Evolutionary conservation across 495 filamentous ascomycete genomes (phyloP), one percentile per base, ranked within the genome.

Genomic region (Xylaria flabelliformis): DNA sequence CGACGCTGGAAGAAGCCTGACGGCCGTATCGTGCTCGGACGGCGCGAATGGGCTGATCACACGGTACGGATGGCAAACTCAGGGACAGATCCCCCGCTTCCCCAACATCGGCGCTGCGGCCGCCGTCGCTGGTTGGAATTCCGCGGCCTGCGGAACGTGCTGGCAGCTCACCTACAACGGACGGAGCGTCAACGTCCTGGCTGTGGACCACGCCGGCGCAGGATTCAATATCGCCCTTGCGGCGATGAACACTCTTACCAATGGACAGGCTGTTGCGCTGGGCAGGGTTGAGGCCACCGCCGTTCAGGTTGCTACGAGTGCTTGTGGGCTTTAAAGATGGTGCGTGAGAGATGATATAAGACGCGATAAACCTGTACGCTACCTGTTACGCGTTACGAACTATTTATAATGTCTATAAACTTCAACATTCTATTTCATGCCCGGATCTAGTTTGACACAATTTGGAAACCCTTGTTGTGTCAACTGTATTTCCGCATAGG

Each of bases 211-310:
- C 66, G 84, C 88, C 12, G 82, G 73, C 0, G 24, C 70, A 26
- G 91, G 90, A 3, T 89, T 92, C 83, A 91, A 92, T 79, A 85
- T 95, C 64, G 90, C 85, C 4, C 78, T 90, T 61, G 71, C 75
- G 39, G 92, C 91, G 29, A 86, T 95, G 89, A 85, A 94, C 79
- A 74, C 78, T 1, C 82, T 95, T 70, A 95, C 93, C 17, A 83
- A 84, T 59, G 82, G 81, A 0, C 82, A 86, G 64, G 91, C 89
- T 0, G 79, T 75, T 17, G 61, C 80, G 64, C 74, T 91, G 62
- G 92, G 92, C 26, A 81, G 86, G 0, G 78, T 93, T 12, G 79
- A 84, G 21, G 90, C 87, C 3, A 80, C 81, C 17, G 90, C 83
- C 24, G 56, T 44, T 24, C 82, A 83, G 76, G 86, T 87, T 29